phyloP scores from a whole-genome alignment of 148 eudicot species.

The Vaccinium corymbosum region DNA sequence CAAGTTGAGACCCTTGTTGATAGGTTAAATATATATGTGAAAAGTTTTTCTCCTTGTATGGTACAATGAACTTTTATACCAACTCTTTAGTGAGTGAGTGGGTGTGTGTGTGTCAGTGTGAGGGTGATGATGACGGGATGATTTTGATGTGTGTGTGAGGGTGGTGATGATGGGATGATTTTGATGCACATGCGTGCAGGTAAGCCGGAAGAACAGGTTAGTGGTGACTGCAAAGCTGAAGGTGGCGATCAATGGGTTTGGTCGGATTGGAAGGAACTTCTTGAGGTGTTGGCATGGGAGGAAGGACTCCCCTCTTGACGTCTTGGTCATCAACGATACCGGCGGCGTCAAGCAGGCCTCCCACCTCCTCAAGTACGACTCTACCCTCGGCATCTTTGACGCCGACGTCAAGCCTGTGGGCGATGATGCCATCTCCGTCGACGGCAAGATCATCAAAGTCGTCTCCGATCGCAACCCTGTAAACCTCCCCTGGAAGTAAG shows the following conservation, averaged over 20 bases:
- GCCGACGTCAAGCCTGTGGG: slow-evolving; percentile 93
- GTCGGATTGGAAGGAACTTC: slow-evolving; percentile 96
- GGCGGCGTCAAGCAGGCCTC: slow-evolving; percentile 98
- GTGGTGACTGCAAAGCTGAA: slow-evolving; percentile 82
- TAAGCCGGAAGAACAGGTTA: slow-evolving; percentile 34
- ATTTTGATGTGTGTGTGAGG: not conserved
- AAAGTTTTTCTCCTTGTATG: not conserved
- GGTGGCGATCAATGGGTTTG: slow-evolving; percentile 96
- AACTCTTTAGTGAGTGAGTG: too few relatives aligned
- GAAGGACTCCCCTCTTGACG: slow-evolving; percentile 87
- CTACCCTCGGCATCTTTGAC: slow-evolving; percentile 91
- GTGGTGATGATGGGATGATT: not conserved
- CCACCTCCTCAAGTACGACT: slow-evolving; percentile 96
- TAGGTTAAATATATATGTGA: not conserved
- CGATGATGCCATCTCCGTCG: slow-evolving; percentile 72
- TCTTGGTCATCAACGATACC: slow-evolving; percentile 84
- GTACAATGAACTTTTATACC: not conserved
- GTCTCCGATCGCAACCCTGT: slow-evolving; percentile 82
- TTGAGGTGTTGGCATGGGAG: slow-evolving; percentile 98
- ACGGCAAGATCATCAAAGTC: slow-evolving; percentile 86
- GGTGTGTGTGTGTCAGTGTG: too few relatives aligned
- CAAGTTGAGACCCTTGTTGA: not conserved
- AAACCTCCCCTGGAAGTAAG: slow-evolving; percentile 90
- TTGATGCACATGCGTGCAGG: slow-evolving; percentile 34
- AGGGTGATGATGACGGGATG: too few relatives aligned